Conservation (phyloP, 1,139 yeast genomes). For the Kodamaea plutei region DNA sequence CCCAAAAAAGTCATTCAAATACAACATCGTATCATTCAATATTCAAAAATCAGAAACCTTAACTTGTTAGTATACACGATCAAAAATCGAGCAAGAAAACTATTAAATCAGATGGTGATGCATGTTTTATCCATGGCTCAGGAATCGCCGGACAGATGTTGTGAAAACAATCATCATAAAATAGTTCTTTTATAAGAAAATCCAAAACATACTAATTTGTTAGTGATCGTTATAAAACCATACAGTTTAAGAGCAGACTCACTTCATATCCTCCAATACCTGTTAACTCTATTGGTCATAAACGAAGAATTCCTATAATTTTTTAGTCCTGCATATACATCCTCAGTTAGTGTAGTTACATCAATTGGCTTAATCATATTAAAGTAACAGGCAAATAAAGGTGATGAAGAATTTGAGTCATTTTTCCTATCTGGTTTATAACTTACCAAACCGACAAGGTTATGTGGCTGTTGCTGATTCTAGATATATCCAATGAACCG, state of each 20-base stretch:
- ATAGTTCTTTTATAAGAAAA: conserved; percentile 7
- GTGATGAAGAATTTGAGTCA: no score
- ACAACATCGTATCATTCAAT: conserved; percentile 7
- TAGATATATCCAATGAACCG: conserved; percentile 8
- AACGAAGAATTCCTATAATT: conserved; percentile 61
- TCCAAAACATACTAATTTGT: conserved; percentile 7
- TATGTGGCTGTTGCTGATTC: conserved; percentile 3
- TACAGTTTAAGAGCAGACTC: no score
- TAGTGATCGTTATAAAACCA: no score
- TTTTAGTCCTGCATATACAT: conserved; percentile 63
- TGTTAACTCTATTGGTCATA: conserved; percentile 30
- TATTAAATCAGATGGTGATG: conserved; percentile 79
- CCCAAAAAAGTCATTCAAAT: no score
- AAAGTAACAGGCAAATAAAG: conserved; percentile 1
- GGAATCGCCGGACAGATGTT: conserved; percentile 60
- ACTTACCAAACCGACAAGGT: no score
- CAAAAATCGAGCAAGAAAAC: not conserved
- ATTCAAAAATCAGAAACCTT: conserved; percentile 6
- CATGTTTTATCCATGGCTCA: conserved; percentile 70
- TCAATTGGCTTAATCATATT: conserved; percentile 13
- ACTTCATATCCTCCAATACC: not conserved
- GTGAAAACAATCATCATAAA: conserved; percentile 42
- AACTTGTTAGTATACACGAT: conserved; percentile 7
- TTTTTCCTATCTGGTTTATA: no score
- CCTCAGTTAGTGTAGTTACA: conserved; percentile 41